Base-by-base conservation (phyloP, 441 rosid species). In the Flueggea neowawraea region DNA sequence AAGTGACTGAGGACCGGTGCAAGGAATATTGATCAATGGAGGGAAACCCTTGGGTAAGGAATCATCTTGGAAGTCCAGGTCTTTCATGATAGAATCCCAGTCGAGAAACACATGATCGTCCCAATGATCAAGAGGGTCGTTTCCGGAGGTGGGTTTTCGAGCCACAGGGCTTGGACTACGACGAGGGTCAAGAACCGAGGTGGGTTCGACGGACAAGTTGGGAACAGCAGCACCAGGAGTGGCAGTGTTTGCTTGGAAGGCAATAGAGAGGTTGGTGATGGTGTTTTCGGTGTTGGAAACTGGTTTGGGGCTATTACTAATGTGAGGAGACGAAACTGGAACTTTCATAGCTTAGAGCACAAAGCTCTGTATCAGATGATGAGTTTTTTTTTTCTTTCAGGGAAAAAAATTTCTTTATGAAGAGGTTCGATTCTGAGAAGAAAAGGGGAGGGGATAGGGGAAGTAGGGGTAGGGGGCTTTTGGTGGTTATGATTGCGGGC, bases 51-150 rank as follows among this genome's bases (percentile, higher is more conserved):
- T 47, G 50, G 50, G 50, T 11, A 47, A 4, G n/a, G 50, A 82
- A 31, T 88, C 88, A 14, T 87, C 93, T 17, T 89, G 90, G 11
- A 91, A 73, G 17, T 84, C 96, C 33, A 91, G 62, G 36, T 94
- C 99, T 52, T 74, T 80, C 94, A 94, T 87, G 67, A 89, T 77
- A 10, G 94, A 82, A 52, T 94, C 99, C 97, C 95, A 94, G 56
- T 91, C 96, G 81, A 90, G 78, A 47, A 86, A 71, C 12, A 80
- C 83, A 53, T 83, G 86, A 36, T 90, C 92, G 52, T 85, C 98
- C 87, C 83, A 90, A 4, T 47, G 50, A 61, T 60, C 94, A 53
- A 64, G 44, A 44, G 76, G 56, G 39, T 75, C 78, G 10, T 69
- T 6, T 5, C 67, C 43, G 16, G 70, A 15, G 10, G 63, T 64